phyloP scores from a whole-genome alignment of 345 rosid genomes.

The Bruguiera gymnorhiza region DNA sequence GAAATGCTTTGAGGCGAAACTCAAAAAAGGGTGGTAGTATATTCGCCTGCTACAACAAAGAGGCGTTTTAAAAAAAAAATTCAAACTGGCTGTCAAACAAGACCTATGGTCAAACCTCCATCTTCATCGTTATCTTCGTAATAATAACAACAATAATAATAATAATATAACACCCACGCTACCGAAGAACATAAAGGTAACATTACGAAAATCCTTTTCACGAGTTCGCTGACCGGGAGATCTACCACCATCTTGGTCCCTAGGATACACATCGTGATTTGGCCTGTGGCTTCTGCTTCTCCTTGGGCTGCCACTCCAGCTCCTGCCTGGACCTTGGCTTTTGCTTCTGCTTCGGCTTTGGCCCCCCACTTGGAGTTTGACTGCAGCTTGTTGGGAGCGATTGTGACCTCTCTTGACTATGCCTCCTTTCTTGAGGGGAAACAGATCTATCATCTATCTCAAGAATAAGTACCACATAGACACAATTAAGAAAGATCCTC shows the following conservation, averaged over 20 bases:
- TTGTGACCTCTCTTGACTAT: slow-evolving; percentile 29
- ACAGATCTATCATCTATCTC: slow-evolving; percentile 25
- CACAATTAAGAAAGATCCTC: background rate
- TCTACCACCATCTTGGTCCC: slow-evolving; percentile 45
- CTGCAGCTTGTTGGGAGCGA: slow-evolving; percentile 60
- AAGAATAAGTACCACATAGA: slow-evolving; percentile 10
- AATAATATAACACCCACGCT: background rate
- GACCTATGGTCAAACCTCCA: background rate
- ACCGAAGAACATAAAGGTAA: background rate
- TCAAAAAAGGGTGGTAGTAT: background rate
- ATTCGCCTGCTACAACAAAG: background rate
- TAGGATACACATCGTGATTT: slow-evolving; percentile 26
- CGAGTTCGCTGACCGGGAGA: slow-evolving; percentile 64
- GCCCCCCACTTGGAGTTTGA: slow-evolving; percentile 42
- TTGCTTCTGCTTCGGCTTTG: slow-evolving; percentile 19
- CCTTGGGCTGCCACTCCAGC: slow-evolving; percentile 31
- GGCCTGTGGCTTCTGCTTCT: background rate
- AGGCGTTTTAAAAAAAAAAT: background rate
- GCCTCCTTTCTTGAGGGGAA: slow-evolving; percentile 24
- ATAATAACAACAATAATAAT: too few species aligned
- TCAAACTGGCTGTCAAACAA: background rate
- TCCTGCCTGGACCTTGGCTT: slow-evolving; percentile 18
- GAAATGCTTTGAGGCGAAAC: background rate
- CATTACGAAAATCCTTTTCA: background rate
- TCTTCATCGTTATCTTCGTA: too few species aligned